Conservation (phyloP, 768 basidiomycete species). For the Xanthoconium stramineum region DNA sequence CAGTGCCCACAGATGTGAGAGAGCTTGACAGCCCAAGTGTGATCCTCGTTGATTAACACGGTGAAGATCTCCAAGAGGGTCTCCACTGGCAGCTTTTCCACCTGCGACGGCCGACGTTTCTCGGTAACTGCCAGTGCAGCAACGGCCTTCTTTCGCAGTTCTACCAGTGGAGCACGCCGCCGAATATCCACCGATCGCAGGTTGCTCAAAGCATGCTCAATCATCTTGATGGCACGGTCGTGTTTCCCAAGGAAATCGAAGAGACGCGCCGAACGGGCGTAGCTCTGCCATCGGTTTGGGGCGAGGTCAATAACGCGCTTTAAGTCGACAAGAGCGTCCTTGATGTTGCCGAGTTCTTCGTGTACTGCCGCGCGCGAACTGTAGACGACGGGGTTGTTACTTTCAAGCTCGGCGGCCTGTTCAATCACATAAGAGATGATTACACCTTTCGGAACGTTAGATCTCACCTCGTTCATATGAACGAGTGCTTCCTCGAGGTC, state of each 20-base stretch:
- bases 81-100: conserved; percentile 52
- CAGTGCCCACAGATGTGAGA: conserved; percentile 63
- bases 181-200: conserved; percentile 44
- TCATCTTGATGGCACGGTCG: conserved; percentile 55
- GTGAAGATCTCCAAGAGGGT: conserved; percentile 56
- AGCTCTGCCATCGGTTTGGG: conserved; percentile 73
- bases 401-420: conserved; percentile 51
- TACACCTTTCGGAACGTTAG: neutral
- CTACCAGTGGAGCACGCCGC: conserved; percentile 42
- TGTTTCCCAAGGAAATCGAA: conserved; percentile 52
- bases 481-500: conserved; percentile 45
- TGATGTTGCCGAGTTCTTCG: conserved; percentile 56
- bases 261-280: conserved; percentile 68
- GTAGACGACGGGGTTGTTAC: conserved; percentile 48
- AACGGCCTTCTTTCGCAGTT: conserved; percentile 41
- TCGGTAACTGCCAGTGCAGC: conserved; percentile 16
- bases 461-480: conserved; percentile 46
- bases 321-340: conserved; percentile 69
- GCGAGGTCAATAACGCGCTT: conserved; percentile 64
- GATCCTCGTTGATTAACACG: conserved; percentile 40
- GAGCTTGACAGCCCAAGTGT: conserved; percentile 42
- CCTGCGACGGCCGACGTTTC: conserved; percentile 25
- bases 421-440: neutral
- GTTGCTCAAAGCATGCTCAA: conserved; percentile 52
- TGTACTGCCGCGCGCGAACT: conserved; percentile 76